Evolutionary conservation across 768 basidiomycete genomes (phyloP).

Genomic region (Dioszegia hungarica): DNA sequence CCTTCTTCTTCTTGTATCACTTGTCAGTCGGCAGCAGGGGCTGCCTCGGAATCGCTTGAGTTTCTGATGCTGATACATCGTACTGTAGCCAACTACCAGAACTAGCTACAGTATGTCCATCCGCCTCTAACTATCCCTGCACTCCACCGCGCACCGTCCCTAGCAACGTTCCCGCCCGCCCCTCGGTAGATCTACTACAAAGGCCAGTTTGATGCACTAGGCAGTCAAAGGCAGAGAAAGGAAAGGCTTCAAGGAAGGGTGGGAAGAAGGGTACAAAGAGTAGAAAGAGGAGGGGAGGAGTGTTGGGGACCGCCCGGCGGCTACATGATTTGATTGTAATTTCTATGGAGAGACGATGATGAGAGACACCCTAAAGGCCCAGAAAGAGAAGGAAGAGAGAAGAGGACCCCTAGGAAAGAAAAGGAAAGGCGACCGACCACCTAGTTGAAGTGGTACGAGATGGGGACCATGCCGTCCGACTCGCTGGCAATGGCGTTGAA

Average conservation of each 20-base stretch:
- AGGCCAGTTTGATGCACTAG: conserved; percentile 9
- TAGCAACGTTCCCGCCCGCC: neutral
- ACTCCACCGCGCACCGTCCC: too few species aligned
- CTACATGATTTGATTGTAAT: conserved; percentile 3
- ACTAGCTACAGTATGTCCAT: too few species aligned
- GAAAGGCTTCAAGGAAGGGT: neutral
- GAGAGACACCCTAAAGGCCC: neutral
- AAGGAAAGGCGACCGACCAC: neutral
- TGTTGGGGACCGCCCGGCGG: conserved; percentile 2
- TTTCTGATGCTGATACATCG: too few species aligned
- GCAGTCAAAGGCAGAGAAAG: conserved; percentile 1
- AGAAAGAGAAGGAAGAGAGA: neutral
- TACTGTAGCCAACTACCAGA: too few species aligned
- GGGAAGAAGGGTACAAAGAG: neutral
- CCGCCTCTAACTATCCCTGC: too few species aligned
- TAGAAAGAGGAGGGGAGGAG: neutral
- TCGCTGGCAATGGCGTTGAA: conserved; percentile 59
- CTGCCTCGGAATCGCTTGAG: too few species aligned
- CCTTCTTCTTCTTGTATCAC: too few species aligned
- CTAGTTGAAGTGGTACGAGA: conserved; percentile 38
- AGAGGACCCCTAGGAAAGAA: neutral
- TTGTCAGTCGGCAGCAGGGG: too few species aligned
- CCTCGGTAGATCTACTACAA: conserved; percentile 8
- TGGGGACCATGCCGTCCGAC: conserved; percentile 57
- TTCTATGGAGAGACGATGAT: neutral